Evolutionary conservation across 192 early-diverging fungal species (phyloP), one percentile per base, ranked within the genome.

Genomic region (Diversispora eburnea): DNA sequence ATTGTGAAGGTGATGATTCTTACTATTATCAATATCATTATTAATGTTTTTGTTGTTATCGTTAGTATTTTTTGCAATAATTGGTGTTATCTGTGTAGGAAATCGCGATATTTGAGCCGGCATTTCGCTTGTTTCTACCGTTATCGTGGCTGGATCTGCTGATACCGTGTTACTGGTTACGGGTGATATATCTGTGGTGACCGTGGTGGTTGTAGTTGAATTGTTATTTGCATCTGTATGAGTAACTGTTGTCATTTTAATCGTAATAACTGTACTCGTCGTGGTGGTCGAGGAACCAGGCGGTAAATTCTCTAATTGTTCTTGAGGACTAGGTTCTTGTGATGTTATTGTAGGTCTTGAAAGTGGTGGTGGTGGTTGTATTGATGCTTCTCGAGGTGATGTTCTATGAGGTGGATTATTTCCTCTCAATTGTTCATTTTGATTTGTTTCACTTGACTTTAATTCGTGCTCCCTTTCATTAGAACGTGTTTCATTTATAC

Each of bases 231-330:
- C 61, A 63, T 63, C 61, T 1, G 61, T 63, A 12, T 63, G 61
- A 17, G 61, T 63, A 43, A 63, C 45, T 43, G 61, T 63, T 17
- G 61, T 63, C 61, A 63, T 63, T 43, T 63, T 63, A 7, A 63
- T 63, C 0, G 61, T 63, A 13, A 63, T 63, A n/a, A 63, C 45
- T 45, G 61, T 63, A 63, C 61, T 63, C n/a, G 61, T 63, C 4
- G 61, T 63, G 15, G 61, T 63, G 5, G 61, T 63, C 41, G 61
- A 63, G 9, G 61, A 63, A 45, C 61, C 61, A 17, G 61, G 25
- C 15, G 41, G 39, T 8, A 8, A 63, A 63, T 33, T 63, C 15
- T 1, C n/a, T 33, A 42, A 20, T 17, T 54, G 51, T 17, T 54
- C 51, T 17, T 54, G 51, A 17, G n/a, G 51, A 17, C n/a, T 13